Percentiles rank a stretch among this genome's conserved stretches.
Conservation (phyloP, 371 early-diverging fungal species). For the Thermomucor indicae-seudaticae region DNA sequence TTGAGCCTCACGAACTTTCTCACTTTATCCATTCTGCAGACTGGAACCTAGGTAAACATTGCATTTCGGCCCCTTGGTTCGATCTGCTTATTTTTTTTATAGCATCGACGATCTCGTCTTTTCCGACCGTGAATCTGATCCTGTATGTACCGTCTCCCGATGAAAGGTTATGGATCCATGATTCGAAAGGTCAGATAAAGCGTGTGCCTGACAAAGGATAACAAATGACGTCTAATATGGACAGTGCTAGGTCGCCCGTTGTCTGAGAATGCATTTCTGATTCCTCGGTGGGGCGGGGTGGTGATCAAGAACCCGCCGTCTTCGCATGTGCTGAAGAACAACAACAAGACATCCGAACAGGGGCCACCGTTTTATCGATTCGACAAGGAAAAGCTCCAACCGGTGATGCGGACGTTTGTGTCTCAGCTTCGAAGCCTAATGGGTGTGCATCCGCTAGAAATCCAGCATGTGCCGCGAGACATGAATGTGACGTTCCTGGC, state of each 20-base stretch:
- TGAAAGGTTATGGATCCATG: slow-evolving; percentile 60
- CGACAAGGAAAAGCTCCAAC: slow-evolving; percentile 55
- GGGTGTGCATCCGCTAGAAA: slow-evolving; percentile 52
- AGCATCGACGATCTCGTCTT: slow-evolving; percentile 80
- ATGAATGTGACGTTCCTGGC: slow-evolving; percentile 8
- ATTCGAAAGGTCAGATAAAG: slow-evolving; percentile 47
- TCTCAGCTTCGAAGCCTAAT: slow-evolving; percentile 77
- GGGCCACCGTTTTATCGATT: slow-evolving; percentile 14
- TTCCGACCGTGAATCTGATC: slow-evolving; percentile 84
- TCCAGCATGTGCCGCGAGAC: not conserved
- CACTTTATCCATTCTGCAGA: slow-evolving; percentile 88
- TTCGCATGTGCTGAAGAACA: not conserved
- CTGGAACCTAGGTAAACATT: slow-evolving; percentile 76
- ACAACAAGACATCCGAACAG: not conserved
- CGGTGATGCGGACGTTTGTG: slow-evolving; percentile 72
- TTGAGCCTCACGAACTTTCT: slow-evolving; percentile 58
- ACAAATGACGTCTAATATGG: too few species aligned
- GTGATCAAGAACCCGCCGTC: slow-evolving; percentile 63
- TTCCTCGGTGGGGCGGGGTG: slow-evolving; percentile 94
- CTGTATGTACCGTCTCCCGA: slow-evolving; percentile 72
- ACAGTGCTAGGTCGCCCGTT: slow-evolving; percentile 21
- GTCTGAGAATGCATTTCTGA: slow-evolving; percentile 74
- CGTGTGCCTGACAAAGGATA: too few species aligned
- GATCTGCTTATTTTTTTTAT: not conserved
- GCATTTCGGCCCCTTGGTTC: too few species aligned